Conservation (phyloP, 306 rosid species). For the Astragalus membranaceus region DNA sequence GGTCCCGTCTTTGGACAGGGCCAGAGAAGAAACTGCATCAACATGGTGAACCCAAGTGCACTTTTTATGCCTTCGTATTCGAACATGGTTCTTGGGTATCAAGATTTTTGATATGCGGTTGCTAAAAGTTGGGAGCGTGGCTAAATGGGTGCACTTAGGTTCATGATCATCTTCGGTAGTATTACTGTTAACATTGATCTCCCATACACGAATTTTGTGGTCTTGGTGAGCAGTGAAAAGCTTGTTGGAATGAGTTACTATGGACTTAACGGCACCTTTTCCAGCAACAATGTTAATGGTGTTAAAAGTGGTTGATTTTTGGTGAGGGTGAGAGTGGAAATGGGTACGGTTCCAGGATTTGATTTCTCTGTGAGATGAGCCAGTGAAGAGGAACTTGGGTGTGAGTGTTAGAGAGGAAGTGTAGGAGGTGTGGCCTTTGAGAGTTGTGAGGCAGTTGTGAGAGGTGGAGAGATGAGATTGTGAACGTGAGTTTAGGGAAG, state of each 20-base stretch:
- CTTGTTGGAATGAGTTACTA: conserved; percentile 50
- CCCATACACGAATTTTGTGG: conserved; percentile 86
- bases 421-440: conserved; percentile 48
- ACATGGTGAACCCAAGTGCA: conserved; percentile 93
- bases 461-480: conserved; percentile 9
- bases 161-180: neutral
- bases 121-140: conserved; percentile 71
- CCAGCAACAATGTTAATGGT: conserved; percentile 33
- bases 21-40: conserved; percentile 73
- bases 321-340: conserved; percentile 6
- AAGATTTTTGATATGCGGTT: conserved; percentile 59
- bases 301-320: neutral
- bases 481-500: conserved; percentile 40
- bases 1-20: conserved; percentile 58
- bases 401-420: conserved; percentile 54
- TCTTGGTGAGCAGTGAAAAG: conserved; percentile 91
- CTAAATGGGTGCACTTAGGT: conserved; percentile 48
- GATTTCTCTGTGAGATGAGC: conserved; percentile 72
- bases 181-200: conserved; percentile 13
- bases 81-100: conserved; percentile 64
- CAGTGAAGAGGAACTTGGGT: conserved; percentile 58
- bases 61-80: conserved; percentile 72
- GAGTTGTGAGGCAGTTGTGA: conserved; percentile 49
- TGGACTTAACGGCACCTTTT: conserved; percentile 74
- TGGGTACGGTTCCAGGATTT: conserved; percentile 39